phyloP scores from a whole-genome alignment of 2,329 filamentous ascomycete genomes.

The Gyromitra esculenta region DNA sequence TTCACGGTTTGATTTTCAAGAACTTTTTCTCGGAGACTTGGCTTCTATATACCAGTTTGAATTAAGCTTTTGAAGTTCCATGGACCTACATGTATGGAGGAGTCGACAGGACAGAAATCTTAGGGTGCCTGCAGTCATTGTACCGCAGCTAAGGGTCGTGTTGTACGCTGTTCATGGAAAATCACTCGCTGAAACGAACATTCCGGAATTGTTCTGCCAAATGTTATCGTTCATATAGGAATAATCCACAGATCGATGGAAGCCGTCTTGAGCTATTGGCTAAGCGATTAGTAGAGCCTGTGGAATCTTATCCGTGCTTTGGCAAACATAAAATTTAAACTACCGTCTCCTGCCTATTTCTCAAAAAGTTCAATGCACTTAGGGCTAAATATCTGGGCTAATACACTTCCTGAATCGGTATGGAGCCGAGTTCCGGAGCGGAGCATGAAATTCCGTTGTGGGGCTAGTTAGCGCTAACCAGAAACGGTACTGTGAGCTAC shows the following conservation, averaged over 20 bases:
- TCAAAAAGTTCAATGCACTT: neutral
- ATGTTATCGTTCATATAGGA: neutral
- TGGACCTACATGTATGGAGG: no score
- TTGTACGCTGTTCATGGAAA: neutral
- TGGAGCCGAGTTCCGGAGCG: neutral
- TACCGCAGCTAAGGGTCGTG: no score
- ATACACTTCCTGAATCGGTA: neutral
- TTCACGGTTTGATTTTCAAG: no score
- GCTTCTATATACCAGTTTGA: no score
- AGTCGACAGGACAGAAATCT: no score
- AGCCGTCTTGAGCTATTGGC: neutral
- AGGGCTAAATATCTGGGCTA: neutral
- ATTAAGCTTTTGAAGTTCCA: no score
- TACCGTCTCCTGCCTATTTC: neutral
- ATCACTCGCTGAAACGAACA: neutral
- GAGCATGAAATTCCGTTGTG: neutral
- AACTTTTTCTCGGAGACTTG: no score
- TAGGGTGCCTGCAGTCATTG: no score
- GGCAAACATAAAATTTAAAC: neutral
- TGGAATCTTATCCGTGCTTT: neutral
- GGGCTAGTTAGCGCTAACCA: neutral
- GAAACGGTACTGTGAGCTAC: neutral
- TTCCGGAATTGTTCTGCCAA: neutral
- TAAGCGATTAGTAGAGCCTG: neutral
- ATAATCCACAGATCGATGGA: no score